These are phyloP conservation scores for Verticillium zaregamsianum DNA, from an alignment of 2,329 filamentous ascomycete species.

Conservation along the genomic window DNA sequence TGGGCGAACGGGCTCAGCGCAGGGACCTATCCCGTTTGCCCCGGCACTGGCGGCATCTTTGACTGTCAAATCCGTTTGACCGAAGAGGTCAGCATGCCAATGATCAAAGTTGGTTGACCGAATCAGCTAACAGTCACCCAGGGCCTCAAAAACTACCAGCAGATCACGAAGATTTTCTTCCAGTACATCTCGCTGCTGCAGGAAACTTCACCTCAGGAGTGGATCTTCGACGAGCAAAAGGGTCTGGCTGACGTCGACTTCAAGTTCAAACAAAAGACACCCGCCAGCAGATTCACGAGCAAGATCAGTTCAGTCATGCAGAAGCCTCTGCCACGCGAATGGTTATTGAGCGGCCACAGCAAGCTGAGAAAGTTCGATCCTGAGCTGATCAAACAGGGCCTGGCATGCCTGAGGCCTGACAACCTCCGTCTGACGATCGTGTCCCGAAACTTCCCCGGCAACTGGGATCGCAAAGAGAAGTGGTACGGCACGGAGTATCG, in stretches of 20 bases:
- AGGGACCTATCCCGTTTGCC: constrained; percentile 71
- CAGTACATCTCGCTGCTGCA: constrained; percentile 86
- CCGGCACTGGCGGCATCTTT: constrained; percentile 73
- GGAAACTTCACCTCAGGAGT: constrained; percentile 76
- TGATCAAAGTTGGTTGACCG: neutral
- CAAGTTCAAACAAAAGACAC: constrained; percentile 89
- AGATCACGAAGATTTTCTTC: constrained; percentile 80
- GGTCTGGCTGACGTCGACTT: constrained; percentile 90
- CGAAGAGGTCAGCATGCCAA: constrained; percentile 58
- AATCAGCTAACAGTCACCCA: constrained; percentile 16
- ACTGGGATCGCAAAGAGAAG: constrained; percentile 84
- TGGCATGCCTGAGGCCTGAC: constrained; percentile 74
- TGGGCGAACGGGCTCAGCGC: constrained; percentile 84
- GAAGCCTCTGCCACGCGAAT: constrained; percentile 79
- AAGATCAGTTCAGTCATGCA: constrained; percentile 86
- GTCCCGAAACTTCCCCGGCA: constrained; percentile 77
- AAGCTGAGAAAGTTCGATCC: constrained; percentile 78
- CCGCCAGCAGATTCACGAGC: constrained; percentile 85
- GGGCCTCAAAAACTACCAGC: constrained; percentile 73
- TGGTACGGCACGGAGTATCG: constrained; percentile 98
- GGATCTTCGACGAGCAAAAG: constrained; percentile 93
- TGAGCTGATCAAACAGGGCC: constrained; percentile 66
- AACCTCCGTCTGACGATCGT: constrained; percentile 85
- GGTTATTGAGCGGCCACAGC: constrained; percentile 76
- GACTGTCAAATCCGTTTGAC: constrained; percentile 76